Conservation (phyloP, 805 yeast genomes). For the Zygoascus tannicola region DNA sequence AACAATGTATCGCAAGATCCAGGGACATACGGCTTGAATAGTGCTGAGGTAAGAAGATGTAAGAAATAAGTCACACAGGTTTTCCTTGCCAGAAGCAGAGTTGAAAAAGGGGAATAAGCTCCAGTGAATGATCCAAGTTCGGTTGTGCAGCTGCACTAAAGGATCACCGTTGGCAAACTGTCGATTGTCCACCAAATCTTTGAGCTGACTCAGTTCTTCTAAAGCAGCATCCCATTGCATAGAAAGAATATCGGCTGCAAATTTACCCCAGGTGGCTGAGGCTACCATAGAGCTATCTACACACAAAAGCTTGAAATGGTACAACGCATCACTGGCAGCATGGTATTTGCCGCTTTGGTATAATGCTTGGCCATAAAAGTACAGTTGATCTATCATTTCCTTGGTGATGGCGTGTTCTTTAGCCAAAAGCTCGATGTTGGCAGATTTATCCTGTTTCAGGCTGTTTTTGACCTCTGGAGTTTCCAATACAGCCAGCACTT, state of each 20-base stretch:
- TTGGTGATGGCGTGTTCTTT: conserved; percentile 35
- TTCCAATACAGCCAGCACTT: conserved; percentile 38
- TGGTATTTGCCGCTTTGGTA: conserved; percentile 55
- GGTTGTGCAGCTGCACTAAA: conserved; percentile 48
- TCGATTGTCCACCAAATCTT: conserved; percentile 51
- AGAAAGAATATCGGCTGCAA: conserved; percentile 51
- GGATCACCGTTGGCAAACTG: conserved; percentile 39
- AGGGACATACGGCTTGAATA: conserved; percentile 63
- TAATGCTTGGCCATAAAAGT: conserved; percentile 52
- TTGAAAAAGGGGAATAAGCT: conserved; percentile 55
- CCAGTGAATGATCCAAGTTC: conserved; percentile 66
- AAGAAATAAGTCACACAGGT: conserved; percentile 48
- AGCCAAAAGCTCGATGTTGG: conserved; percentile 40
- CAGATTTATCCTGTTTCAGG: conserved; percentile 46
- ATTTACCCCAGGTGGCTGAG: conserved; percentile 60
- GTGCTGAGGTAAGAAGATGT: conserved; percentile 53
- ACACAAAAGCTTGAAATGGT: conserved; percentile 48
- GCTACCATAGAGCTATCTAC: conserved; percentile 41
- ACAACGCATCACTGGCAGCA: conserved; percentile 48
- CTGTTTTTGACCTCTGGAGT: conserved; percentile 43
- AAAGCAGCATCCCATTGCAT: conserved; percentile 44
- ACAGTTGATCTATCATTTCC: conserved; percentile 41
- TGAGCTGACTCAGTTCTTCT: conserved; percentile 44
- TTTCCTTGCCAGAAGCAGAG: conserved; percentile 42
- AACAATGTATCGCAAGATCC: conserved; percentile 57